A percentile compares a stretch with the other conserved stretches of the same genome.
Evolutionary conservation across 495 filamentous ascomycete genomes (phyloP).

Genomic region (Daldinia loculata): DNA sequence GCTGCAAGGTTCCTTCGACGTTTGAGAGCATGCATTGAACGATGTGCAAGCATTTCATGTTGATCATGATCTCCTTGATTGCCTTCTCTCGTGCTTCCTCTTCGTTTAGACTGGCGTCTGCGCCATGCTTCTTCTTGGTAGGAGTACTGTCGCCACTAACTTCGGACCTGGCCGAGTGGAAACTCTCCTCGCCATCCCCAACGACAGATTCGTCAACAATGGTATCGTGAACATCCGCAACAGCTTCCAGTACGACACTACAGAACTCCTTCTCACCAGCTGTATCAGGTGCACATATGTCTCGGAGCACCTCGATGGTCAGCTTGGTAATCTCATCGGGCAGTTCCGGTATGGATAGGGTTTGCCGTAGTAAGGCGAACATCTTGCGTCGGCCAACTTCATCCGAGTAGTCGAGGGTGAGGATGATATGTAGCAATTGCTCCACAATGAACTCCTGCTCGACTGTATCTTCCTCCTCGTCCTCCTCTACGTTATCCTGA

Average conservation of each 20-base stretch:
- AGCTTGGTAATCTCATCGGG: constrained; percentile 93
- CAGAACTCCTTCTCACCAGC: constrained; percentile 93
- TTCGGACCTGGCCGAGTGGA: constrained; percentile 89
- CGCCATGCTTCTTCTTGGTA: constrained; percentile 56
- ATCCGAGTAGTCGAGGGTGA: constrained; percentile 92
- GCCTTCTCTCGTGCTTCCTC: constrained; percentile 83
- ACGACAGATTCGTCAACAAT: constrained; percentile 68
- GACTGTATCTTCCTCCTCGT: constrained; percentile 79
- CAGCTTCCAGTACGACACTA: constrained; percentile 87
- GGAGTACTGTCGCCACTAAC: constrained; percentile 71
- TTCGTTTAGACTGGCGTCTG: constrained; percentile 65
- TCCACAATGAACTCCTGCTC: constrained; percentile 95
- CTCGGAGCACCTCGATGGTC: constrained; percentile 80
- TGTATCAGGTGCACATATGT: constrained; percentile 77
- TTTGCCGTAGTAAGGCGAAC: constrained; percentile 87
- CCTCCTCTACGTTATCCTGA: constrained; percentile 63
- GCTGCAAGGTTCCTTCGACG: constrained; percentile 81
- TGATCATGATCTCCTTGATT: constrained; percentile 89
- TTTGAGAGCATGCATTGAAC: constrained; percentile 97
- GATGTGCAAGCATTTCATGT: constrained; percentile 98
- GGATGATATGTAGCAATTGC: constrained; percentile 90
- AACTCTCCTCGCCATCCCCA: constrained; percentile 80
- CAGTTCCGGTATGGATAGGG: constrained; percentile 82
- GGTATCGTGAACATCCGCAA: constrained; percentile 94
- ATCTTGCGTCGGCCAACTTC: constrained; percentile 95